Conservation (phyloP, 2,329 filamentous ascomycete species). For the Pezicula carpinea region DNA sequence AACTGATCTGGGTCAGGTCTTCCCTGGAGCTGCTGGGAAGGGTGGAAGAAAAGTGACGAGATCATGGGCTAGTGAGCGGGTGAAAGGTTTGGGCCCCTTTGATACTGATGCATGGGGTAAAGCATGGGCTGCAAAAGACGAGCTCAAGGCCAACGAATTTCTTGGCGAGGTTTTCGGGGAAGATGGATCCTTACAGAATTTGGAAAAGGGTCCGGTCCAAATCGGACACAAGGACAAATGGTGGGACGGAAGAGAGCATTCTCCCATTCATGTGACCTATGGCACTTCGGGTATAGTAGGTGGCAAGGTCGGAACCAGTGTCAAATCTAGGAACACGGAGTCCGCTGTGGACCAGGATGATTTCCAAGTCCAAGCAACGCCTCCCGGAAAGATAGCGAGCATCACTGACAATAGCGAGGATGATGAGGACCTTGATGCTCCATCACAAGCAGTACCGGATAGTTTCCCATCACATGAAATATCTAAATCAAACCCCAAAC, state of each 20-base stretch:
- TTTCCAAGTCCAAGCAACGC: conserved; percentile 28
- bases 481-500: conserved; percentile 3
- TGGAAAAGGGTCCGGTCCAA: too few species aligned
- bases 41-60: conserved; percentile 34
- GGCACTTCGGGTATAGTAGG: too few species aligned
- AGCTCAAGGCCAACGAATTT: conserved; percentile 3
- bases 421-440: conserved; percentile 24
- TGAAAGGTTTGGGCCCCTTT: conserved; percentile 45
- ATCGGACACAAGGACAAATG: conserved; percentile 11
- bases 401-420: conserved; percentile 18
- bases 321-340: conserved; percentile 3
- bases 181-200: background rate
- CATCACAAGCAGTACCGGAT: conserved; percentile 25
- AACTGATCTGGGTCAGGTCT: conserved; percentile 44
- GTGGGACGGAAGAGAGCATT: conserved; percentile 15
- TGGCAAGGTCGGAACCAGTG: background rate
- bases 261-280: too few species aligned
- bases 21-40: conserved; percentile 36
- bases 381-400: conserved; percentile 10
- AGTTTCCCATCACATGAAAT: conserved; percentile 16
- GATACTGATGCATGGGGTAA: conserved; percentile 27
- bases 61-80: conserved; percentile 28
- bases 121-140: background rate
- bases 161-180: conserved; percentile 18
- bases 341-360: conserved; percentile 18